Evolutionary conservation across 495 filamentous ascomycete species (phyloP).

Genomic region (Venustampulla echinocandica): DNA sequence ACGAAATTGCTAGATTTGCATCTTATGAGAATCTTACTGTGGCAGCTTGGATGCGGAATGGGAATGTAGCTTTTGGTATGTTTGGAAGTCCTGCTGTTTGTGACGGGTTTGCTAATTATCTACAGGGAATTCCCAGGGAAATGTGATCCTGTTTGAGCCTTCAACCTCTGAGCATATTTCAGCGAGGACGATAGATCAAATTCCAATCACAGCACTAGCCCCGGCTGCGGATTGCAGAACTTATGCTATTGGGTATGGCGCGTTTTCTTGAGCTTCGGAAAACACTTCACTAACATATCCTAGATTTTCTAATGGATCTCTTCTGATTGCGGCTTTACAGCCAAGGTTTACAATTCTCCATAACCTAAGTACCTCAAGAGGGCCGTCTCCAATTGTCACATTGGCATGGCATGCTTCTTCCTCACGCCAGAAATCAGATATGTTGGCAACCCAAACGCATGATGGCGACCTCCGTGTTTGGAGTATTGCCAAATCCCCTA

Average conservation of each 20-base stretch:
- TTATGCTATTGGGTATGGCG: slow-evolving; percentile 83
- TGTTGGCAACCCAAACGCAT: slow-evolving; percentile 86
- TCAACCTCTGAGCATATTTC: slow-evolving; percentile 89
- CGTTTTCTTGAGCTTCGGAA: slow-evolving; percentile 1
- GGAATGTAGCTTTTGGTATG: slow-evolving; percentile 85
- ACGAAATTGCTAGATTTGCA: slow-evolving; percentile 80
- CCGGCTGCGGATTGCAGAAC: slow-evolving; percentile 89
- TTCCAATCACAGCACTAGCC: slow-evolving; percentile 82
- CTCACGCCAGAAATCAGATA: slow-evolving; percentile 93
- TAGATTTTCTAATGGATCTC: slow-evolving; percentile 92
- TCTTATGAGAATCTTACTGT: slow-evolving; percentile 80
- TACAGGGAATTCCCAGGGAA: slow-evolving; percentile 79
- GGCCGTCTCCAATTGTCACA: slow-evolving; percentile 81
- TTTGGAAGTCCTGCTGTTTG: background rate
- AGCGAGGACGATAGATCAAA: slow-evolving; percentile 83
- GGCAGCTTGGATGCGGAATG: slow-evolving; percentile 94
- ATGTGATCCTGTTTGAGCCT: slow-evolving; percentile 91
- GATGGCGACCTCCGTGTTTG: slow-evolving; percentile 93
- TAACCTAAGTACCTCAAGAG: slow-evolving; percentile 72
- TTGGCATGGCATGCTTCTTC: slow-evolving; percentile 97
- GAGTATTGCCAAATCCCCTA: slow-evolving; percentile 86
- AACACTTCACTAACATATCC: slow-evolving; percentile 23
- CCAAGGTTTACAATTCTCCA: slow-evolving; percentile 93
- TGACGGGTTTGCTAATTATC: slow-evolving; percentile 24
- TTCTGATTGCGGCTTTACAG: slow-evolving; percentile 79